phyloP scores from a whole-genome alignment of 495 filamentous ascomycete species.

The Bathelium albidoporum region DNA sequence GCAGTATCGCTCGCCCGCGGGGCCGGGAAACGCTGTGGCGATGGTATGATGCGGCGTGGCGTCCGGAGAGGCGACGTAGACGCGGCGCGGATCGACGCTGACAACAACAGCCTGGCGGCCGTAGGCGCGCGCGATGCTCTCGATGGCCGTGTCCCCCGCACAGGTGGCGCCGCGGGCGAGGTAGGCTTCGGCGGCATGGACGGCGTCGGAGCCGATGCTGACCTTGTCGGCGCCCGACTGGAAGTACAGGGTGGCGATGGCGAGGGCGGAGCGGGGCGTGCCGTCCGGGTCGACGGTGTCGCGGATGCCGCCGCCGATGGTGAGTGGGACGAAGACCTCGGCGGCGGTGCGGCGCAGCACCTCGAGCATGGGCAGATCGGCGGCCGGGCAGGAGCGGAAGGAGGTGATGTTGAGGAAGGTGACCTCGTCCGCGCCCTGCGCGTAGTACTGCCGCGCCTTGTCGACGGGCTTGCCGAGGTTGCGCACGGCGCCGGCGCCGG shows the following conservation, averaged over 20 bases:
- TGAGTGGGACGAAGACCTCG: slow-evolving; percentile 95
- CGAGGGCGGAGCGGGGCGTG: slow-evolving; percentile 72
- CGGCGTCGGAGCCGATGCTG: slow-evolving; percentile 91
- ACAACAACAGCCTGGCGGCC: slow-evolving; percentile 96
- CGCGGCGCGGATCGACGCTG: slow-evolving; percentile 82
- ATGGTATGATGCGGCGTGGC: slow-evolving; percentile 73
- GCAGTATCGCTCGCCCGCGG: slow-evolving; percentile 68
- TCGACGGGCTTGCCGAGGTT: slow-evolving; percentile 96
- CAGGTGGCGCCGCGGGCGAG: slow-evolving; percentile 55
- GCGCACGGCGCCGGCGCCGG: slow-evolving; percentile 62
- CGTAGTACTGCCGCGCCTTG: slow-evolving; percentile 87
- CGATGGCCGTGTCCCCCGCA: slow-evolving; percentile 77
- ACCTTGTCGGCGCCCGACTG: slow-evolving; percentile 98
- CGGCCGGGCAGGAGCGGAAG: slow-evolving; percentile 87
- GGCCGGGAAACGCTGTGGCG: slow-evolving; percentile 57
- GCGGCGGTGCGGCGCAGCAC: slow-evolving; percentile 75
- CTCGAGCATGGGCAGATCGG: slow-evolving; percentile 91
- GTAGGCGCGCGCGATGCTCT: slow-evolving; percentile 86
- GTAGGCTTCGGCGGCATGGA: slow-evolving; percentile 83
- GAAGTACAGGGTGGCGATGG: slow-evolving; percentile 96
- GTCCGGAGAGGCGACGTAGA: slow-evolving; percentile 65
- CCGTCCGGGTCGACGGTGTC: slow-evolving; percentile 85
- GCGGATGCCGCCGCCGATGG: slow-evolving; percentile 88
- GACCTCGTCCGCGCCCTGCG: slow-evolving; percentile 91
- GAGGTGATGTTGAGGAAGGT: slow-evolving; percentile 97